Evolutionary conservation across 306 rosid genomes (phyloP).

Genomic region (Mimosa pudica): DNA sequence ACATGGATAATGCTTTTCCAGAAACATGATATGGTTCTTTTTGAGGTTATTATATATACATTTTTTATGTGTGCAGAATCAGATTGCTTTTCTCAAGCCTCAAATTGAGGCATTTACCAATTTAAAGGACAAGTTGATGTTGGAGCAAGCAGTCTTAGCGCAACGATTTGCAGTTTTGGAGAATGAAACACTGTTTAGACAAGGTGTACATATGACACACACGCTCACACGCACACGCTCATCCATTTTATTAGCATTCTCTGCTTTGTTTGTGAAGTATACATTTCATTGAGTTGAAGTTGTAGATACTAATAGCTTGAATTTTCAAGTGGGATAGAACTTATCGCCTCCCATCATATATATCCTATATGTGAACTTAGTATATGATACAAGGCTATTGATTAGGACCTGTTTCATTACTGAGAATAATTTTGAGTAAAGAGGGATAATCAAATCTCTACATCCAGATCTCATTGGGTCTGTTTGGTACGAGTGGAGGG

Average conservation of each 20-base stretch:
- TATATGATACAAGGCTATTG: too few species aligned
- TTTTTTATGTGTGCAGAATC: constrained; percentile 36
- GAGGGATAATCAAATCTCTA: too few species aligned
- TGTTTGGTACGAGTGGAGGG: too few species aligned
- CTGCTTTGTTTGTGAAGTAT: background rate
- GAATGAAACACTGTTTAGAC: background rate
- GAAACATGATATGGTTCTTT: background rate
- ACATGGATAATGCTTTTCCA: background rate
- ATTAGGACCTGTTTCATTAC: too few species aligned
- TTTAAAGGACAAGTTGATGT: constrained; percentile 28
- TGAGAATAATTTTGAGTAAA: too few species aligned
- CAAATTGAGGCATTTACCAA: constrained; percentile 32
- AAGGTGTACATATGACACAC: constrained; percentile 37
- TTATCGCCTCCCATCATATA: too few species aligned
- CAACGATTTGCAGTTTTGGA: constrained; percentile 26
- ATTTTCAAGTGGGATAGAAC: too few species aligned
- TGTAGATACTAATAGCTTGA: too few species aligned
- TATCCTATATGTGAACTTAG: too few species aligned
- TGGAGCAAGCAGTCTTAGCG: constrained; percentile 44
- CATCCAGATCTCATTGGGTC: too few species aligned
- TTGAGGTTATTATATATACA: background rate
- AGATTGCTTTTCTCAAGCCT: constrained; percentile 38
- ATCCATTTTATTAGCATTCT: background rate
- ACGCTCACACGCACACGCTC: background rate
- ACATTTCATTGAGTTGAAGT: background rate